A percentile compares a stretch with the other conserved stretches of the same genome.
phyloP scores from a whole-genome alignment of 768 basidiomycete genomes.

The Amyloporia xantha region DNA sequence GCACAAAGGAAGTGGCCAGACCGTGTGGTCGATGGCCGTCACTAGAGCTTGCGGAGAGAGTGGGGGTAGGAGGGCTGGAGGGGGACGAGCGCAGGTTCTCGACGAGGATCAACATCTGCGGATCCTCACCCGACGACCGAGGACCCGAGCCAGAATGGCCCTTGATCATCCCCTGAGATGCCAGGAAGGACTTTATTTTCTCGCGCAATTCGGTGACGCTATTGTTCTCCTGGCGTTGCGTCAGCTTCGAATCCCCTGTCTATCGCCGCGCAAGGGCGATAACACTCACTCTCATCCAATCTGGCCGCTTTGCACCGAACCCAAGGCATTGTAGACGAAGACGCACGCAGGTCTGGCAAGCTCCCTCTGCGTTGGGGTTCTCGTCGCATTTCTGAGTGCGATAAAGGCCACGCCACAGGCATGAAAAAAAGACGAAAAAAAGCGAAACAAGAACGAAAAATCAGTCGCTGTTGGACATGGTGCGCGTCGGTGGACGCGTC shows the following conservation, averaged over 20 bases:
- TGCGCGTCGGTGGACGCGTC: constrained; percentile 11
- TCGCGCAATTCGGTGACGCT: constrained; percentile 65
- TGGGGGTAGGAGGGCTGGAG: constrained; percentile 40
- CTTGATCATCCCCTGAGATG: constrained; percentile 84
- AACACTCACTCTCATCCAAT: constrained; percentile 70
- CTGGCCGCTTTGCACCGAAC: constrained; percentile 79
- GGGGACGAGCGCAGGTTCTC: constrained; percentile 35
- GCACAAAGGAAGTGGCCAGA: constrained; percentile 26
- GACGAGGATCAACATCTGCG: constrained; percentile 46
- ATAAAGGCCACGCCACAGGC: constrained; percentile 14
- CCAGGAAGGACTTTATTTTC: constrained; percentile 73
- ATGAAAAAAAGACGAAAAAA: constrained; percentile 12
- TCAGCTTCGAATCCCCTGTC: constrained; percentile 7
- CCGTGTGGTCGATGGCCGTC: constrained; percentile 31
- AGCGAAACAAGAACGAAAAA: constrained; percentile 10
- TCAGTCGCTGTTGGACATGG: constrained; percentile 1
- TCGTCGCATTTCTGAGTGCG: constrained; percentile 76
- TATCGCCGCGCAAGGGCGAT: constrained; percentile 6
- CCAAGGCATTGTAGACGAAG: constrained; percentile 81
- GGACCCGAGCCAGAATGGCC: constrained; percentile 72
- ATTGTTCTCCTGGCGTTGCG: constrained; percentile 49
- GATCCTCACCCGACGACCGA: constrained; percentile 49
- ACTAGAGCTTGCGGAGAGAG: constrained; percentile 37
- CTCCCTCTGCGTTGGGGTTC: constrained; percentile 49
- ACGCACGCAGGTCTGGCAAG: constrained; percentile 71